Base-by-base conservation (phyloP, 768 basidiomycete genomes). In the Russula sp. region DNA sequence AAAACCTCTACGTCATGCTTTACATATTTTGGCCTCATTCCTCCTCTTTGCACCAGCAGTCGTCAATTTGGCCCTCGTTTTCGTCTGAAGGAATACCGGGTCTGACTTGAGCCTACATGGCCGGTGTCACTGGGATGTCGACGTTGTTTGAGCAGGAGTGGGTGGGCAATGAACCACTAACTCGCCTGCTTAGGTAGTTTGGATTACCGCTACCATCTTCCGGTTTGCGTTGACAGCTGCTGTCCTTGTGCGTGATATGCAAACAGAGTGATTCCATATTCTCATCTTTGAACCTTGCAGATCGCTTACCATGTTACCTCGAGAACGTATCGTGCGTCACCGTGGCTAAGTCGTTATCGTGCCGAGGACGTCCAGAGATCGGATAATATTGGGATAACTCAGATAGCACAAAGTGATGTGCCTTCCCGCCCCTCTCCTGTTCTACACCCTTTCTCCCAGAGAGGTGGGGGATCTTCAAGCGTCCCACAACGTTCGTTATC, bases 101-200 rank as follows among this genome's bases (percentile, higher is more conserved):
- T 77, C 71, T 34, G 76, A 76, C 58, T 64, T 81, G 49, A 73
- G 75, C 58, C 68, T 76, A 40, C 71, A 69, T 27, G 71, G 72
- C 49, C 79, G 83, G n/a, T 90, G 89, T 63, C 72, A 74, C 50
- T 77, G 87, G 74, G 84, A 88, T 64, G 74, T 89, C 48, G 88
- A 90, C 69, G 76, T 84, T 48, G 74, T 85, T 10, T 90, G 89
- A 89, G 79, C 82, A 4, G 75, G 77, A 13, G 68, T 69, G 0
- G 73, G 71, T 63, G 52, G 68, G 62, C 57, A 61, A 62, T 57
- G 77, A 70, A 50, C 66, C 52, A 58, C 72, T 39, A 57, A 51
- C 42, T 73, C 77, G 4, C 75, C 78, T 6, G 62, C 77, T 2
- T 84, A 82, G 78, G 74, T 76, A 1, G 72, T 75, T 8, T 90